phyloP scores from a whole-genome alignment of 345 rosid genomes.

The Populus deltoides region DNA sequence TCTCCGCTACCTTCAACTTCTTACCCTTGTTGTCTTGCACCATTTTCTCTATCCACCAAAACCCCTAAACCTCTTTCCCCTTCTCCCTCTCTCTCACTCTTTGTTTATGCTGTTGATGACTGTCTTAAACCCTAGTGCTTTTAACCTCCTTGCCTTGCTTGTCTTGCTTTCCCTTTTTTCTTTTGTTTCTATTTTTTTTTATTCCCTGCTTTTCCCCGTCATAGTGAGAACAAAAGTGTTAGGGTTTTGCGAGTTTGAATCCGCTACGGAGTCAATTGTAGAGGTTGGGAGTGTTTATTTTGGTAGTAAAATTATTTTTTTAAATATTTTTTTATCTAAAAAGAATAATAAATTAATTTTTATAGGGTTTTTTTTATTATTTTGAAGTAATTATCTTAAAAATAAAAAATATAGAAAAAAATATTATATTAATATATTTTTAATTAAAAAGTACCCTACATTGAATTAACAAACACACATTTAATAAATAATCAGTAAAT shows the following conservation, averaged over 20 bases:
- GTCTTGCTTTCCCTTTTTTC: not conserved
- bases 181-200: not conserved
- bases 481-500: no score
- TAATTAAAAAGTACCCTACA: no score
- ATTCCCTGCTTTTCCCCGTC: not conserved
- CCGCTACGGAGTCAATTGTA: not conserved
- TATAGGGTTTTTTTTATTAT: no score
- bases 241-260: slow-evolving; percentile 71
- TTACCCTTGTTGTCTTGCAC: slow-evolving; percentile 81
- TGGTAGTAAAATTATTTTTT: no score
- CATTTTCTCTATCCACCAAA: slow-evolving; percentile 37
- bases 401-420: no score
- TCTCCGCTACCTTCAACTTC: slow-evolving; percentile 66
- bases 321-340: no score
- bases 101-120: not conserved
- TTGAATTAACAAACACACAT: no score
- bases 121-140: slow-evolving; percentile 48
- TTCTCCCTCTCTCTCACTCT: not conserved
- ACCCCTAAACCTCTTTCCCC: not conserved
- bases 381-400: no score
- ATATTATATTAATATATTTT: no score
- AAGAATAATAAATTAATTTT: no score
- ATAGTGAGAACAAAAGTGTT: slow-evolving; percentile 26
- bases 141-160: not conserved
- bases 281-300: not conserved